These are phyloP conservation scores for Penicillium parvum DNA, from an alignment of 495 filamentous ascomycete genomes.

Conservation along the genomic window DNA sequence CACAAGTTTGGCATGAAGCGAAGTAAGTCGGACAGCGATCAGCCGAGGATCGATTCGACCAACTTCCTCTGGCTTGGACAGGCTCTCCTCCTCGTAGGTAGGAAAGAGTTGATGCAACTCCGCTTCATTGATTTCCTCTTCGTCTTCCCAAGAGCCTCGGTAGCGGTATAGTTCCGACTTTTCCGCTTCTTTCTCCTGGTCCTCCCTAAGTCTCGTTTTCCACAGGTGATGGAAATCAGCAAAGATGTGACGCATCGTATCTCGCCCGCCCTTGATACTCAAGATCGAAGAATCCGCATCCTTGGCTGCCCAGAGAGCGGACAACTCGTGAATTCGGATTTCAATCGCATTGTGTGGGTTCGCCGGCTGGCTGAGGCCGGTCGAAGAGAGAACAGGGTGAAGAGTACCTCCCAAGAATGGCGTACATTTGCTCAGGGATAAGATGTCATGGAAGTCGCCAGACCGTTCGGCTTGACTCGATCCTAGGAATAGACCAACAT, in stretches of 20 bases:
- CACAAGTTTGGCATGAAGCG: constrained; percentile 52
- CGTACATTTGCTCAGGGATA: constrained; percentile 46
- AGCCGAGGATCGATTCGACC: constrained; percentile 35
- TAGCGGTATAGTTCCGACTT: constrained; percentile 77
- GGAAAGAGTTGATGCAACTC: constrained; percentile 81
- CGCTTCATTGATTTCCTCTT: constrained; percentile 69
- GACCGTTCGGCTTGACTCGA: constrained; percentile 22
- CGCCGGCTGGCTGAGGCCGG: constrained; percentile 11
- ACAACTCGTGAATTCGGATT: constrained; percentile 43
- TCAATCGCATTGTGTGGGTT: constrained; percentile 41
- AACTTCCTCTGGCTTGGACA: constrained; percentile 25
- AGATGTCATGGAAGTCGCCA: constrained; percentile 23
- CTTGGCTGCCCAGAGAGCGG: constrained; percentile 32
- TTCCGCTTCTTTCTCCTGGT: constrained; percentile 65
- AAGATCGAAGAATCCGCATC: constrained; percentile 34
- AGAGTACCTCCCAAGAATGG: constrained; percentile 59
- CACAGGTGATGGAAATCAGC: constrained; percentile 71
- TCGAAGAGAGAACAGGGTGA: constrained; percentile 20
- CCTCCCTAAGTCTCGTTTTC: constrained; percentile 66
- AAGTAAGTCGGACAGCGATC: constrained; percentile 47
- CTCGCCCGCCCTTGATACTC: constrained; percentile 21
- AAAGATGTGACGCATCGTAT: constrained; percentile 48
- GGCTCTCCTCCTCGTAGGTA: constrained; percentile 53
- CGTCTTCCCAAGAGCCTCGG: constrained; percentile 66
- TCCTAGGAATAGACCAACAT: constrained; percentile 66